These are phyloP conservation scores for Xylaria longipes DNA, from an alignment of 495 filamentous ascomycete genomes.

Conservation along the genomic window DNA sequence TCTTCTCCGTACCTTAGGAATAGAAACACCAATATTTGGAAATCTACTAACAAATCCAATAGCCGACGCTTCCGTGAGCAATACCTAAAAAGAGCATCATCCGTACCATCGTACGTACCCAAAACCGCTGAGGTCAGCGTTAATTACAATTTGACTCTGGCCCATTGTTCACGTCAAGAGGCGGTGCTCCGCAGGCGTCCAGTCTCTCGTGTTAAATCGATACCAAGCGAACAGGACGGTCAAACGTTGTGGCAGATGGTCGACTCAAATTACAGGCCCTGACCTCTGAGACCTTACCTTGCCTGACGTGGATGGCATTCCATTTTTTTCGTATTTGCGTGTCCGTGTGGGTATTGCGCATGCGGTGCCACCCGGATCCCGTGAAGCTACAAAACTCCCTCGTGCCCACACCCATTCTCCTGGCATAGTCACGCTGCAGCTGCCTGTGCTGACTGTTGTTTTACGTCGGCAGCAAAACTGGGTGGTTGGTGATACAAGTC, in stretches of 20 bases:
- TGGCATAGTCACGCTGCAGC: constrained; percentile 15
- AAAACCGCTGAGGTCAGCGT: constrained; percentile 17
- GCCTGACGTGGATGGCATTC: constrained; percentile 36
- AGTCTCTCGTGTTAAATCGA: constrained; percentile 22
- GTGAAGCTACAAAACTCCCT: constrained; percentile 41
- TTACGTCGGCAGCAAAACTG: constrained; percentile 9
- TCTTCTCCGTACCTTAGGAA: not conserved
- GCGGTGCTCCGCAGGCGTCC: constrained; percentile 5
- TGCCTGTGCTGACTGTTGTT: constrained; percentile 14
- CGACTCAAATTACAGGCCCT: constrained; percentile 37
- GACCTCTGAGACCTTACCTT: constrained; percentile 41
- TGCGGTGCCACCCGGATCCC: constrained; percentile 30
- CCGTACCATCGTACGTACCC: constrained; percentile 2
- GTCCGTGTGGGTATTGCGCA: constrained; percentile 31
- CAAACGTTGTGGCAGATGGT: constrained; percentile 5
- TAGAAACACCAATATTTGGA: not conserved
- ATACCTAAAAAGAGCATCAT: not conserved
- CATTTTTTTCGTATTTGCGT: constrained; percentile 46
- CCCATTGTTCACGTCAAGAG: constrained; percentile 4
- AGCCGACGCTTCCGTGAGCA: constrained; percentile 16
- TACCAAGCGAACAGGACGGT: constrained; percentile 7
- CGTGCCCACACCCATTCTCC: constrained; percentile 40
- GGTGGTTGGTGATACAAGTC: constrained; percentile 26
- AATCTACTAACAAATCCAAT: not conserved
- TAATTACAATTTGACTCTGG: constrained; percentile 2